A percentile compares a stretch with the other conserved stretches of the same genome.
Conservation (phyloP, 805 yeast species). For the Barnettozyma sp. region DNA sequence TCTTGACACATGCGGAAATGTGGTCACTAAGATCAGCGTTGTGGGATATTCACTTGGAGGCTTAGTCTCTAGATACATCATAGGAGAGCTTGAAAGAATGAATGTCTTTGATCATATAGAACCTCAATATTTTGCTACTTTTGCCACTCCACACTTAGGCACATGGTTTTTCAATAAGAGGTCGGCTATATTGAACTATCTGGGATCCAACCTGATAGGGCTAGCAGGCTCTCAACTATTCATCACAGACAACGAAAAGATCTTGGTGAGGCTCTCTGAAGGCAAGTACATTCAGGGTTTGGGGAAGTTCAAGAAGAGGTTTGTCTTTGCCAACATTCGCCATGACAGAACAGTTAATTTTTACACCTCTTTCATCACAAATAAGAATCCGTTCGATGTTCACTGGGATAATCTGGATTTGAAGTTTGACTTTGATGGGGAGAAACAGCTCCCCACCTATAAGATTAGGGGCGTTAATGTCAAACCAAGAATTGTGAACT, state of each 20-base stretch:
- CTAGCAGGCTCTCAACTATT: conserved; percentile 73
- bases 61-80: conserved; percentile 67
- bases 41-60: conserved; percentile 93
- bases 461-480: conserved; percentile 33
- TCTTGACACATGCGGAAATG: conserved; percentile 24
- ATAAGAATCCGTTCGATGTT: conserved; percentile 66
- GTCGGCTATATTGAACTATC: conserved; percentile 34
- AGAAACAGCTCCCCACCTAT: conserved; percentile 30
- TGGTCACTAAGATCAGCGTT: conserved; percentile 53
- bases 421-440: conserved; percentile 30
- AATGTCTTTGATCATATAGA: conserved; percentile 48
- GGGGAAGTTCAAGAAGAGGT: conserved; percentile 45
- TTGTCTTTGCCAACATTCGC: conserved; percentile 64
- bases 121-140: conserved; percentile 58
- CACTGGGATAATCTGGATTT: conserved; percentile 36
- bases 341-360: conserved; percentile 87
- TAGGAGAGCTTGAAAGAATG: conserved; percentile 59
- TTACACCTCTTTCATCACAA: conserved; percentile 72
- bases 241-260: conserved; percentile 36
- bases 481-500: conserved; percentile 47
- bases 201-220: conserved; percentile 54
- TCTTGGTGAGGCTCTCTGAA: conserved; percentile 36
- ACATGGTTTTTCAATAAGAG: conserved; percentile 39
- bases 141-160: conserved; percentile 79
- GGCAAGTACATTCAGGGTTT: conserved; percentile 50